Percentiles rank a stretch among this genome's conserved stretches.
Evolutionary conservation across 2,329 filamentous ascomycete species (phyloP).

Genomic region (Alternaria metachromatica): DNA sequence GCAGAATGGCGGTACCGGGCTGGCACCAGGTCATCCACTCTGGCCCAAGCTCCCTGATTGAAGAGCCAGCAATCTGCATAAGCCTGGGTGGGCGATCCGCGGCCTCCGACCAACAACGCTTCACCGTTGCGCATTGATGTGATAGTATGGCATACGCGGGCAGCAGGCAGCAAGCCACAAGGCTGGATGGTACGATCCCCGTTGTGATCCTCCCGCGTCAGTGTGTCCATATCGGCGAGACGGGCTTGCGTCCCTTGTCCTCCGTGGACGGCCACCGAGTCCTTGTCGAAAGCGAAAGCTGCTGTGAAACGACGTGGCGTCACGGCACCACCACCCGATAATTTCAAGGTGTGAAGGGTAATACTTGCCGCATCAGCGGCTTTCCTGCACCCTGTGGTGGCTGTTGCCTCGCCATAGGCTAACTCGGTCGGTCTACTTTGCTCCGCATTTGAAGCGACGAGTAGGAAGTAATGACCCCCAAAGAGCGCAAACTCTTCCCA

Average conservation of each 20-base stretch:
- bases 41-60: slow-evolving; percentile 67
- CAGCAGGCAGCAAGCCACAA: slow-evolving; percentile 45
- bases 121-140: slow-evolving; percentile 67
- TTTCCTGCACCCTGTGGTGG: slow-evolving; percentile 4
- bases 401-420: slow-evolving; percentile 2
- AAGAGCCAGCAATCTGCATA: slow-evolving; percentile 79
- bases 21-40: slow-evolving; percentile 69
- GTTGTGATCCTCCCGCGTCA: slow-evolving; percentile 34
- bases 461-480: slow-evolving; percentile 80
- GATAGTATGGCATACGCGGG: slow-evolving; percentile 75
- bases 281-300: slow-evolving; percentile 38
- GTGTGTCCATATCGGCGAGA: slow-evolving; percentile 54
- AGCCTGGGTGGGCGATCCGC: slow-evolving; percentile 74
- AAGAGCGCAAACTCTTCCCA: slow-evolving; percentile 95
- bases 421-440: slow-evolving; percentile 16
- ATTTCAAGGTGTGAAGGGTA: slow-evolving; percentile 22
- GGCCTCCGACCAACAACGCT: slow-evolving; percentile 75
- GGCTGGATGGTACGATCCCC: slow-evolving; percentile 27
- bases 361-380: slow-evolving; percentile 14
- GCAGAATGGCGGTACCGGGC: slow-evolving; percentile 79
- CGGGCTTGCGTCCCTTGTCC: slow-evolving; percentile 58
- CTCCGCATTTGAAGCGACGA: slow-evolving; percentile 64
- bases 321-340: slow-evolving; percentile 15
- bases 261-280: slow-evolving; percentile 51
- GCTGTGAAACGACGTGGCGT: slow-evolving; percentile 50